A percentile compares a stretch with the other conserved stretches of the same genome.
These are phyloP conservation scores for Irpex sp. DNA, from an alignment of 1,284 basidiomycete genomes.

Conservation along the genomic window DNA sequence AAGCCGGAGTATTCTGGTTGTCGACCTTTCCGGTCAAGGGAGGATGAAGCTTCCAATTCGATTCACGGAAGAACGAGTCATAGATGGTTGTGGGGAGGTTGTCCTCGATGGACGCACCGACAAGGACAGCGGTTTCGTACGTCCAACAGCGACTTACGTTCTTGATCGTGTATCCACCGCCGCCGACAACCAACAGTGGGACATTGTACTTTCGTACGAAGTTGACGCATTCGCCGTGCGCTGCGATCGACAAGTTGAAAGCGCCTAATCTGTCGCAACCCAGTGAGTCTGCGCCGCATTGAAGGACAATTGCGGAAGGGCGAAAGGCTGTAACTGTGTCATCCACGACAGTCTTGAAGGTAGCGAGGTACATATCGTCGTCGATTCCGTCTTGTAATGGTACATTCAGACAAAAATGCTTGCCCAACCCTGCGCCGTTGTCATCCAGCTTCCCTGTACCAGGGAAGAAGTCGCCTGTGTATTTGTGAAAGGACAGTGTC, in stretches of 20 bases:
- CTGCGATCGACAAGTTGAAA: conserved; percentile 99
- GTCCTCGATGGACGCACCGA: conserved; percentile 81
- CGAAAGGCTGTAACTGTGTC: conserved; percentile 90
- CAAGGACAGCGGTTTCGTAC: conserved; percentile 95
- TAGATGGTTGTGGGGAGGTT: conserved; percentile 88
- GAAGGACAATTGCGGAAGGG: conserved; percentile 90
- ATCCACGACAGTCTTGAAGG: conserved; percentile 96
- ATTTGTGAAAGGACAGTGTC: conserved; percentile 99
- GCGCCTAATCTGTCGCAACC: conserved; percentile 94
- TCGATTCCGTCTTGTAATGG: conserved; percentile 96
- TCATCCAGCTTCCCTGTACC: conserved; percentile 93
- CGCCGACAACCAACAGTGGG: conserved; percentile 88
- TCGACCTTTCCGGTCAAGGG: conserved; percentile 89
- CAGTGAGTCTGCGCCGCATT: conserved; percentile 96
- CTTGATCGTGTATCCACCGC: conserved; percentile 94
- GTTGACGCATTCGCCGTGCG: conserved; percentile 96
- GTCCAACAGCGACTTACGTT: conserved; percentile 99
- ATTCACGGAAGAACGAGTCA: conserved; percentile 90
- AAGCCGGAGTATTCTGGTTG: conserved; percentile 85
- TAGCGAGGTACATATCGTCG: conserved; percentile 92
- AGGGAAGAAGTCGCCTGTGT: conserved; percentile 97
- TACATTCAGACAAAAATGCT: conserved; percentile 95
- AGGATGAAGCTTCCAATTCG: conserved; percentile 89
- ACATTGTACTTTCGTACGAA: conserved; percentile 92
- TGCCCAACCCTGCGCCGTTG: conserved; percentile 82